Base-by-base conservation (phyloP, 106 monocot genomes). In the Dendrobium catenatum region DNA sequence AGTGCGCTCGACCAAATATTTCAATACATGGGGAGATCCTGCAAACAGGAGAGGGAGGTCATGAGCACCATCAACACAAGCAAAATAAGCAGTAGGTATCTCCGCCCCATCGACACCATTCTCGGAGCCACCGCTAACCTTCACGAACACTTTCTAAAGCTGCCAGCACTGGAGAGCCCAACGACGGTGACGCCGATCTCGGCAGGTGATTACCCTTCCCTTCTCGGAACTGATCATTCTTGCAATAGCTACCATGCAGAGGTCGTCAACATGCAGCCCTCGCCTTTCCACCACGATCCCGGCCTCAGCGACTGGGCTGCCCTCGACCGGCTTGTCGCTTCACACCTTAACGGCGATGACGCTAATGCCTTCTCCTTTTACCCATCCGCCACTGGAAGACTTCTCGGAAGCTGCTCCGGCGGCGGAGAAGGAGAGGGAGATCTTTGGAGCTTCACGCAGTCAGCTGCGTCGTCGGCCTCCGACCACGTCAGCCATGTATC, bases 1-100 rank as follows among this genome's bases (percentile, higher is more conserved):
- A 84, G 89, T 13, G 78, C 93, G 3, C 79, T 95, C 26, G 94
- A 98, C 22, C 94, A 98, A 79, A 94, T 98, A 81, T 80, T 98
- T 24, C 89, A 89, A 44, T 91, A 81, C 83, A 90, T 91, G 88
- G 88, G 85, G 19, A 89, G 89, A 44, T 88, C 90, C 0, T 93
- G 93, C 86, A 89, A 93, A 80, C 89, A 86, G 79, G 95, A 95
- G 79, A 82, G 40, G 55, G 88, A 88, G 20, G 42, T 31, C 68
- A 64, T 5, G 43, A 76, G 18, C 55, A 54, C 4, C 78, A 76
- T n/a, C 47, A 55, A 10, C n/a, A 16, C n/a, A n/a, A 20, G 31
- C 58, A 64, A 20, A 46, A 51, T 5, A 22, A 75, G 15, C 16
- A 64, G 79, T 74, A 83, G 79, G 77, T 84, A 81, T 47, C 67